A percentile compares a stretch with the other conserved stretches of the same genome.
These are phyloP conservation scores for Yarrowia deformans DNA, from an alignment of 805 yeast species.

Conservation along the genomic window DNA sequence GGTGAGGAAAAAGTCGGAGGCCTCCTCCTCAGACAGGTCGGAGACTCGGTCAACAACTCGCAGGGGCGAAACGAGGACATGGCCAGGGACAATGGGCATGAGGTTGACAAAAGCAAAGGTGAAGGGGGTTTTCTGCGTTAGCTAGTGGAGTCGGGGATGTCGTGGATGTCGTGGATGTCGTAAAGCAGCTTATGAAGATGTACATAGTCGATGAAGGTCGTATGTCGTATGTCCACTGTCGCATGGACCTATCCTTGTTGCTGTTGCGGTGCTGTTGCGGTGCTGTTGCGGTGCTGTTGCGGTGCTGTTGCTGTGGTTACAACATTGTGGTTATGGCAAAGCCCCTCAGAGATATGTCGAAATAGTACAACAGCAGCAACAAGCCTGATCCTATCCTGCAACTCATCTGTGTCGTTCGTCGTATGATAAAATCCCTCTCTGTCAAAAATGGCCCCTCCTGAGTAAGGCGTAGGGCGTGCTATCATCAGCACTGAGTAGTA, in stretches of 20 bases:
- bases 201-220: background rate
- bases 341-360: too few species aligned
- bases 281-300: too few species aligned
- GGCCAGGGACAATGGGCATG: constrained; percentile 94
- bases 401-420: too few species aligned
- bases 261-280: too few species aligned
- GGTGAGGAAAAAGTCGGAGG: constrained; percentile 75
- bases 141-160: background rate
- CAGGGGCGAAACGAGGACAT: constrained; percentile 86
- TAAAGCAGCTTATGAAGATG: background rate
- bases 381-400: too few species aligned
- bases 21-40: constrained; percentile 75
- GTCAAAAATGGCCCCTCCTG: background rate
- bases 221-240: too few species aligned
- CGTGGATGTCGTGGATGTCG: background rate
- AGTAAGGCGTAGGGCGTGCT: background rate
- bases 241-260: too few species aligned
- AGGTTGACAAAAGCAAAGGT: constrained; percentile 89
- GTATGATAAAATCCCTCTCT: too few species aligned
- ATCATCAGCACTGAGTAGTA: background rate
- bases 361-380: too few species aligned
- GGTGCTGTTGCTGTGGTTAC: too few species aligned
- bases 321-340: too few species aligned
- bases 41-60: constrained; percentile 69
- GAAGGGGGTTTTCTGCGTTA: constrained; percentile 60